phyloP scores from a whole-genome alignment of 1,284 basidiomycete genomes.

The Ceratobasidium sp. region DNA sequence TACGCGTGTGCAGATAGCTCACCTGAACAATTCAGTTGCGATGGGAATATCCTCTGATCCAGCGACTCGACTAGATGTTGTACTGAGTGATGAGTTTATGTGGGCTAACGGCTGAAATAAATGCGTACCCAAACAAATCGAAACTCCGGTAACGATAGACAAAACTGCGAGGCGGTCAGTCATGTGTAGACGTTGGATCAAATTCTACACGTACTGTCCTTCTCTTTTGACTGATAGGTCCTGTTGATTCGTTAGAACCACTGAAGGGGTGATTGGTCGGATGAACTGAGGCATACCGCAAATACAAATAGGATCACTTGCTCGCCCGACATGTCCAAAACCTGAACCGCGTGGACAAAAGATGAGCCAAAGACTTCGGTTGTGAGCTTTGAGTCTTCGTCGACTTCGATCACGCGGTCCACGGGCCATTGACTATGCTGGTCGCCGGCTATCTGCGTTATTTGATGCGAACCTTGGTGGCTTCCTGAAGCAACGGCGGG shows the following conservation, averaged over 20 bases:
- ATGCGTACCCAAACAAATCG: slow-evolving; percentile 67
- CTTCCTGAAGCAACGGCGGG: not conserved
- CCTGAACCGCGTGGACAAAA: slow-evolving; percentile 69
- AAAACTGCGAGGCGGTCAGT: slow-evolving; percentile 57
- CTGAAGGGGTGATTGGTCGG: not conserved
- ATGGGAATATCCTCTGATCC: slow-evolving; percentile 61
- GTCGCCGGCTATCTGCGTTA: not conserved
- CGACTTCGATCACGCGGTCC: slow-evolving; percentile 34
- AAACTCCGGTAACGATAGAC: slow-evolving; percentile 75
- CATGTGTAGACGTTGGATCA: not conserved
- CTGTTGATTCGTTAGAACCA: slow-evolving; percentile 48
- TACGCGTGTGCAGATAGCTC: not conserved
- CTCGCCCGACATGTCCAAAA: slow-evolving; percentile 65
- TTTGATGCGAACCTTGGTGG: not conserved
- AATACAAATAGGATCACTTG: slow-evolving; percentile 78
- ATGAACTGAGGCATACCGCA: slow-evolving; percentile 62
- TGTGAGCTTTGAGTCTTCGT: slow-evolving; percentile 68
- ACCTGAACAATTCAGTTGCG: slow-evolving; percentile 72
- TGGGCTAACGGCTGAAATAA: slow-evolving; percentile 37
- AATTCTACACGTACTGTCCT: slow-evolving; percentile 58
- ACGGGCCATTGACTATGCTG: not conserved
- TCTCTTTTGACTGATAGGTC: slow-evolving; percentile 73
- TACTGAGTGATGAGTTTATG: slow-evolving; percentile 36
- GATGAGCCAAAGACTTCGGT: slow-evolving; percentile 70
- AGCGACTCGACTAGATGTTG: slow-evolving; percentile 43